Evolutionary conservation across 2,329 filamentous ascomycete species (phyloP).

Genomic region (Lachnellula subtilissima): DNA sequence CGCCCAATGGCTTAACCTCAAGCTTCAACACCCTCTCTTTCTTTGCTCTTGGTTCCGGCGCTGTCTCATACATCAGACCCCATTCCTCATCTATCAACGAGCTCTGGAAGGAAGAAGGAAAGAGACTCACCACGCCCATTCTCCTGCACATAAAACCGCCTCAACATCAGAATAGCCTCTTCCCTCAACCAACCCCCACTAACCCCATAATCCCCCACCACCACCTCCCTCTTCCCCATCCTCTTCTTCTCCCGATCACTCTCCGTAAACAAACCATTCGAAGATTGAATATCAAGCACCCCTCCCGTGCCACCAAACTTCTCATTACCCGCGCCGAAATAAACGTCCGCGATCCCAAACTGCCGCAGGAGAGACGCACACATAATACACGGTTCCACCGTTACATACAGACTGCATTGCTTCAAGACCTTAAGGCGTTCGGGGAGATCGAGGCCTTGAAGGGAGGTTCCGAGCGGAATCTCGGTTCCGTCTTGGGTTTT

Average conservation of each 20-base stretch:
- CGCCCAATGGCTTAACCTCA: constrained; percentile 27
- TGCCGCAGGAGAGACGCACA: constrained; percentile 90
- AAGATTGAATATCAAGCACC: constrained; percentile 73
- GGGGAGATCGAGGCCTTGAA: not conserved
- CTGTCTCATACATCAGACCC: constrained; percentile 14
- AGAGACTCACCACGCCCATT: constrained; percentile 75
- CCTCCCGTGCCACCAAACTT: constrained; percentile 95
- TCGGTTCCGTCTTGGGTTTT: constrained; percentile 41
- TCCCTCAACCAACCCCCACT: constrained; percentile 85
- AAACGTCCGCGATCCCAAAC: constrained; percentile 81
- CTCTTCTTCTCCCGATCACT: constrained; percentile 31
- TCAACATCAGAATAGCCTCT: constrained; percentile 85
- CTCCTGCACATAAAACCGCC: constrained; percentile 96
- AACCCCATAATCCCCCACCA: constrained; percentile 75
- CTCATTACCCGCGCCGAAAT: constrained; percentile 93
- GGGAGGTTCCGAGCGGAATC: not conserved
- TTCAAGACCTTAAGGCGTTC: constrained; percentile 55
- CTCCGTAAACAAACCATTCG: constrained; percentile 16
- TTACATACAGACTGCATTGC: constrained; percentile 82
- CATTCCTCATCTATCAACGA: not conserved
- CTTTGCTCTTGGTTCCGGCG: constrained; percentile 31
- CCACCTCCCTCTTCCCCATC: constrained; percentile 37
- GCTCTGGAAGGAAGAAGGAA: not conserved
- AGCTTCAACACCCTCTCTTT: constrained; percentile 31
- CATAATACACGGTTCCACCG: constrained; percentile 98